These are phyloP conservation scores for Sordariomycetes sp. DNA, from an alignment of 2,329 filamentous ascomycete species.

Conservation along the genomic window DNA sequence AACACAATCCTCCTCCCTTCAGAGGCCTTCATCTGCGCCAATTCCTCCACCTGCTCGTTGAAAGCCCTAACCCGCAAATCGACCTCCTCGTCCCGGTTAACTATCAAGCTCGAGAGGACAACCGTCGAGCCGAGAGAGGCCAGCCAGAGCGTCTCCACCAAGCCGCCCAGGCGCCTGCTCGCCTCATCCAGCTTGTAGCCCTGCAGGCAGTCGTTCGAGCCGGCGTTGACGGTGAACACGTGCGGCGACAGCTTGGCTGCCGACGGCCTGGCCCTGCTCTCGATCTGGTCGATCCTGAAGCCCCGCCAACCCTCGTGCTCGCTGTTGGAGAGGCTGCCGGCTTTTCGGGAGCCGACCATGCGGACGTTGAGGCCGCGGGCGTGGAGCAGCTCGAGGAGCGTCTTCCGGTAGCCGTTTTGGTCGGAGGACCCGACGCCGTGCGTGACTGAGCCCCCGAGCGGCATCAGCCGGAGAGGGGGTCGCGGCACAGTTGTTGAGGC, in stretches of 20 bases:
- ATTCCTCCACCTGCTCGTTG: conserved; percentile 15
- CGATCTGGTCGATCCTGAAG: conserved; percentile 26
- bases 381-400: conserved; percentile 20
- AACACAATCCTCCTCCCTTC: conserved; percentile 21
- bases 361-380: conserved; percentile 16
- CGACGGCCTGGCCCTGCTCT: conserved; percentile 18
- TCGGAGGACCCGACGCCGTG: conserved; percentile 19
- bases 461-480: conserved; percentile 16
- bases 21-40: conserved; percentile 15
- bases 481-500: neutral
- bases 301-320: conserved; percentile 34
- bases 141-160: conserved; percentile 23
- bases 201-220: conserved; percentile 31
- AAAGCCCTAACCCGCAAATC: conserved; percentile 13
- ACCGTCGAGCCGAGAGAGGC: conserved; percentile 20
- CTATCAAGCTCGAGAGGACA: conserved; percentile 26
- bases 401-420: conserved; percentile 23
- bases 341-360: conserved; percentile 24
- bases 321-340: conserved; percentile 15
- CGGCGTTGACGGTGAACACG: conserved; percentile 28
- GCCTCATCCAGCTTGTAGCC: conserved; percentile 17
- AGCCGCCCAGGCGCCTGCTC: conserved; percentile 19
- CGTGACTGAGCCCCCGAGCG: conserved; percentile 26
- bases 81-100: conserved; percentile 14
- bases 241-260: conserved; percentile 24